Conservation (phyloP, 2,329 filamentous ascomycete species). For the Pestalotiopsis sp. region DNA sequence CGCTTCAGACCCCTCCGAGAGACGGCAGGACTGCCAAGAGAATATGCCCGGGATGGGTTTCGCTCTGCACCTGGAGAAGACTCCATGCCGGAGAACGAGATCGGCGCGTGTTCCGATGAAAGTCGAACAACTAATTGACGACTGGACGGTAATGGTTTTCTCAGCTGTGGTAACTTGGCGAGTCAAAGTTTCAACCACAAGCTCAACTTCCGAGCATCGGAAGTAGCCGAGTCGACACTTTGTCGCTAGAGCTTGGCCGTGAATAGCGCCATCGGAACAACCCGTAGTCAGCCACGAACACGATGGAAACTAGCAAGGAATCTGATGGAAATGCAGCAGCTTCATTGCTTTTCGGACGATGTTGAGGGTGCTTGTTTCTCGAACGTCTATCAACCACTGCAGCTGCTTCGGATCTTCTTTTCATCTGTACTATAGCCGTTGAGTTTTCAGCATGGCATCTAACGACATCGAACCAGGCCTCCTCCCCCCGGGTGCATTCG, state of each 20-base stretch:
- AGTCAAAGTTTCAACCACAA: not conserved
- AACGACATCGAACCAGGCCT: not conserved
- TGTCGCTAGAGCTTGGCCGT: not conserved
- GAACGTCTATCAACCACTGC: too few relatives aligned
- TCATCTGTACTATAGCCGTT: not conserved
- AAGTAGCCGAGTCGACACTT: not conserved
- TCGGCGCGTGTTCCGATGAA: not conserved
- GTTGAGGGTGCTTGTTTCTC: too few relatives aligned
- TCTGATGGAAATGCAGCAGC: too few relatives aligned
- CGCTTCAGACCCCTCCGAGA: slow-evolving; percentile 14
- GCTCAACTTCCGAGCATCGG: not conserved
- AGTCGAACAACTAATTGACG: not conserved
- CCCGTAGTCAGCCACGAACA: too few relatives aligned
- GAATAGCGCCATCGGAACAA: not conserved
- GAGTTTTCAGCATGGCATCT: not conserved
- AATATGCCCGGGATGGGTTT: not conserved
- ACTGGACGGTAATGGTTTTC: not conserved
- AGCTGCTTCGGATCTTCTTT: not conserved
- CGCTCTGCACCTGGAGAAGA: not conserved
- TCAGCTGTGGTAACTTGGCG: not conserved
- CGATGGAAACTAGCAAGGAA: too few relatives aligned
- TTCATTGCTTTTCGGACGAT: too few relatives aligned
- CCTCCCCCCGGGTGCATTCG: slow-evolving; percentile 7
- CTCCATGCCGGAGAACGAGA: not conserved
- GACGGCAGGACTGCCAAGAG: not conserved